Conservation (phyloP, 2,329 filamentous ascomycete species). For the Herpotrichia juniperi region DNA sequence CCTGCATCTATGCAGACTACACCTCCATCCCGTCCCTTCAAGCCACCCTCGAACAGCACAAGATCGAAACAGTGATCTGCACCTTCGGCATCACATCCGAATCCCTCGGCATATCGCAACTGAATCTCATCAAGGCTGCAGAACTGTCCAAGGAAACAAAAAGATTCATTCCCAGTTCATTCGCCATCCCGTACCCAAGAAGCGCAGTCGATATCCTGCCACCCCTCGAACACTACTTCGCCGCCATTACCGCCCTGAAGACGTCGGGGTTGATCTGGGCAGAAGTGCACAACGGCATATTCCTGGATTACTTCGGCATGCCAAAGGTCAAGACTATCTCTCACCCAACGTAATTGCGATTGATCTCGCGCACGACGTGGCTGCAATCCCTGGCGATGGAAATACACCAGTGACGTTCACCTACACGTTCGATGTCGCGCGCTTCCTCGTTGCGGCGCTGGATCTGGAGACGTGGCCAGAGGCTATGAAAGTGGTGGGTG, state of each 20-base stretch:
- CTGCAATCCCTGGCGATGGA: constrained; percentile 58
- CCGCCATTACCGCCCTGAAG: constrained; percentile 10
- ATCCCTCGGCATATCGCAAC: constrained; percentile 42
- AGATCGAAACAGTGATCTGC: constrained; percentile 54
- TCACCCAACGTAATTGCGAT: constrained; percentile 7
- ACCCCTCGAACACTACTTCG: too few relatives aligned
- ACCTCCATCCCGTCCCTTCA: constrained; percentile 37
- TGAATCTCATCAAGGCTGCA: constrained; percentile 54
- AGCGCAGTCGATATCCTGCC: constrained; percentile 14
- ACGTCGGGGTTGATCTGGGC: constrained; percentile 27
- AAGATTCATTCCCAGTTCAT: constrained; percentile 52
- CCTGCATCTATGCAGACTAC: constrained; percentile 30
- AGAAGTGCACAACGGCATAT: constrained; percentile 26
- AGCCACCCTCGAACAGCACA: constrained; percentile 42
- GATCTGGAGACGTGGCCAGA: constrained; percentile 39
- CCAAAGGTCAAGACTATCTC: constrained; percentile 17
- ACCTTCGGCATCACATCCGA: constrained; percentile 18
- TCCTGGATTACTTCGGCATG: constrained; percentile 30
- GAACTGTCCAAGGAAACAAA: constrained; percentile 45
- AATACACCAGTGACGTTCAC: constrained; percentile 54
- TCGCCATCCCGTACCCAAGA: constrained; percentile 24
- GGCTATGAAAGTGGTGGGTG: constrained; percentile 44
- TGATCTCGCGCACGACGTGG: constrained; percentile 25
- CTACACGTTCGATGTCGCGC: constrained; percentile 57
- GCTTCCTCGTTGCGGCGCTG: constrained; percentile 52